Percentiles rank a stretch among this genome's conserved stretches.
These are phyloP conservation scores for Alternaria consortialis DNA, from an alignment of 2,329 filamentous ascomycete genomes.

Conservation along the genomic window DNA sequence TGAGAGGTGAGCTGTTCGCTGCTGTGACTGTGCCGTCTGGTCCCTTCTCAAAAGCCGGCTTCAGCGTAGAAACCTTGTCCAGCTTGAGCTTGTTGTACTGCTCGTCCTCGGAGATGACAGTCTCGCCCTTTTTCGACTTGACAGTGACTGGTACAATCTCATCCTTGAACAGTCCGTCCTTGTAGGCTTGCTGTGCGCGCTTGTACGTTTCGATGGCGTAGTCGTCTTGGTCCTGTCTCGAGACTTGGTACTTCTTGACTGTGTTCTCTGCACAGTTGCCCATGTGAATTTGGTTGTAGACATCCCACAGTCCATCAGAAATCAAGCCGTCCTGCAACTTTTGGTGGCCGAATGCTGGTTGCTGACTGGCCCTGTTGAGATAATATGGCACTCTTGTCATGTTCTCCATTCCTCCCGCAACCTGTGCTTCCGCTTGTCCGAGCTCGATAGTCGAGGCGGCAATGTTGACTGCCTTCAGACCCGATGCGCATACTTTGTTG, in stretches of 20 bases:
- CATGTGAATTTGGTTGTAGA: slow-evolving; percentile 98
- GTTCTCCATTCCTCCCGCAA: slow-evolving; percentile 97
- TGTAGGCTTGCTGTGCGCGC: slow-evolving; percentile 90
- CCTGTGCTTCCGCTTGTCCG: slow-evolving; percentile 84
- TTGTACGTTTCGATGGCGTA: slow-evolving; percentile 91
- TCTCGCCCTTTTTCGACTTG: slow-evolving; percentile 80
- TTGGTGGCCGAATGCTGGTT: slow-evolving; percentile 86
- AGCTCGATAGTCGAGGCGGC: slow-evolving; percentile 96
- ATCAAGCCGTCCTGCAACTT: slow-evolving; percentile 91
- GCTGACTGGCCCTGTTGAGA: slow-evolving; percentile 78
- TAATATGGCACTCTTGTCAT: slow-evolving; percentile 97
- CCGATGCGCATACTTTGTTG: slow-evolving; percentile 98
- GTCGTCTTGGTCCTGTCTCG: slow-evolving; percentile 85
- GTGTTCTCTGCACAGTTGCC: slow-evolving; percentile 96
- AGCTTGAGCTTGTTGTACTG: slow-evolving; percentile 86
- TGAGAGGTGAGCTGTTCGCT: slow-evolving; percentile 92
- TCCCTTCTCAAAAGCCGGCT: slow-evolving; percentile 88
- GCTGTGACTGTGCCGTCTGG: slow-evolving; percentile 94
- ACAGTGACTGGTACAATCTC: slow-evolving; percentile 91
- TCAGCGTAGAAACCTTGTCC: slow-evolving; percentile 85
- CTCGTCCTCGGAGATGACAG: slow-evolving; percentile 82
- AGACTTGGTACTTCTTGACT: slow-evolving; percentile 83
- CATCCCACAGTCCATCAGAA: slow-evolving; percentile 94
- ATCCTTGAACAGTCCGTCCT: slow-evolving; percentile 80
- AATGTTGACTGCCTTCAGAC: slow-evolving; percentile 88